Evolutionary conservation across 2,329 filamentous ascomycete genomes (phyloP).

Genomic region (Westerdykella ornata): DNA sequence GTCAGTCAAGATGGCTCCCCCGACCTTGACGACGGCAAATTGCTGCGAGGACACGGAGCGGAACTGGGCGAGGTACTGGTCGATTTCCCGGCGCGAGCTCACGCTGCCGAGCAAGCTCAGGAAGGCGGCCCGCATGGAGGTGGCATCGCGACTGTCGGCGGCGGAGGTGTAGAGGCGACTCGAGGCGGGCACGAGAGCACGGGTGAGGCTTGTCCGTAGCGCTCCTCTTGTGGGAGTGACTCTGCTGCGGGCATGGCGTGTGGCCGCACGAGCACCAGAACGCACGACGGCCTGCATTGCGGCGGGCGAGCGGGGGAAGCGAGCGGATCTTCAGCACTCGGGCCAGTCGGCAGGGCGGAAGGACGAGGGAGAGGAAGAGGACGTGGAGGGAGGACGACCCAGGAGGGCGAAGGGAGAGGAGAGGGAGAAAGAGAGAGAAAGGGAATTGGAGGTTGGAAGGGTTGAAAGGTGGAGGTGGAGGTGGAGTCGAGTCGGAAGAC

Average conservation of each 20-base stretch:
- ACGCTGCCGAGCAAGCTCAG: slow-evolving; percentile 92
- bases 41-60: slow-evolving; percentile 93
- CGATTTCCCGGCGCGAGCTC: slow-evolving; percentile 89
- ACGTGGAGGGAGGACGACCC: slow-evolving; percentile 10
- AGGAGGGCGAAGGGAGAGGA: slow-evolving; percentile 3
- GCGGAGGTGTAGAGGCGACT: slow-evolving; percentile 29
- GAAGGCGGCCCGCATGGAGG: slow-evolving; percentile 57
- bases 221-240: slow-evolving; percentile 24
- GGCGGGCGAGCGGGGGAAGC: slow-evolving; percentile 19
- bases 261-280: slow-evolving; percentile 32
- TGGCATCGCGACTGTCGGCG: slow-evolving; percentile 27
- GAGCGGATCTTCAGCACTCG: slow-evolving; percentile 16
- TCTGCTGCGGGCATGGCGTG: slow-evolving; percentile 28
- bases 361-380: slow-evolving; percentile 11
- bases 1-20: slow-evolving; percentile 90
- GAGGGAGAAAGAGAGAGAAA: neutral
- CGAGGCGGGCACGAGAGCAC: slow-evolving; percentile 28
- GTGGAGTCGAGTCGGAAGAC: neutral
- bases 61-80: slow-evolving; percentile 97
- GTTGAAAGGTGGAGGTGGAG: too few species aligned
- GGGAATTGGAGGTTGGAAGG: neutral
- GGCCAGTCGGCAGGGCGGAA: slow-evolving; percentile 12
- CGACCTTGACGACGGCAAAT: slow-evolving; percentile 97
- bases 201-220: slow-evolving; percentile 23
- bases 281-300: slow-evolving; percentile 36